Conservation (phyloP, 2,329 filamentous ascomycete species). For the Colletotrichum tanaceti region DNA sequence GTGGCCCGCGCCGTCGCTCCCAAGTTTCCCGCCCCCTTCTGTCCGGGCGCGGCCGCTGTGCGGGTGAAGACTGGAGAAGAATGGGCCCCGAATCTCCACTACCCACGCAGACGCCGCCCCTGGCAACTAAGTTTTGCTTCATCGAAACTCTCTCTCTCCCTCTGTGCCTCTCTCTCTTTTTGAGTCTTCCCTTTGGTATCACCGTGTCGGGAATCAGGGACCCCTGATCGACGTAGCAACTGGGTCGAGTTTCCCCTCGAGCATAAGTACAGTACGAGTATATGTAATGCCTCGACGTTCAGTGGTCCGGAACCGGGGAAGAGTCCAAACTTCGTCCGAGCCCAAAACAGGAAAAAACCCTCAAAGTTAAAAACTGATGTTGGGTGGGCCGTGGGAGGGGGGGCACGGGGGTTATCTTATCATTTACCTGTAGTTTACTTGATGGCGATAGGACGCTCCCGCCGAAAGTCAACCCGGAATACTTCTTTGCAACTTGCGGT, state of each 20-base stretch:
- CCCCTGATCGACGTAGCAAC: conserved; percentile 26
- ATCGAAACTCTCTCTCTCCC: conserved; percentile 17
- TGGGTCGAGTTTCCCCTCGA: conserved; percentile 12
- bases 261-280: too few relatives aligned
- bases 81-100: not conserved
- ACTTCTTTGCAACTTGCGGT: not conserved
- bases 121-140: conserved; percentile 25
- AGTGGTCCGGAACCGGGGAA: conserved; percentile 1
- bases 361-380: not conserved
- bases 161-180: too few relatives aligned
- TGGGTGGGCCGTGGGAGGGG: not conserved
- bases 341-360: not conserved
- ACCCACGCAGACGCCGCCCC: conserved; percentile 19
- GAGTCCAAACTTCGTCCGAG: conserved; percentile 38
- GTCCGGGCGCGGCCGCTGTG: conserved; percentile 26
- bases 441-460: conserved; percentile 5
- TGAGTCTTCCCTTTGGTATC: too few relatives aligned
- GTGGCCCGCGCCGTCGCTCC: conserved; percentile 5
- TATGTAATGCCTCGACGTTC: conserved; percentile 15
- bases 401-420: conserved; percentile 6
- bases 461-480: not conserved
- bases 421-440: too few relatives aligned
- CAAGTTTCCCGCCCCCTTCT: conserved; percentile 5
- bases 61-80: conserved; percentile 5
- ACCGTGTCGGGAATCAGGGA: too few relatives aligned